These are phyloP conservation scores for Magnolia sinica DNA, from an alignment of 164 flowering plant genomes.

Conservation along the genomic window DNA sequence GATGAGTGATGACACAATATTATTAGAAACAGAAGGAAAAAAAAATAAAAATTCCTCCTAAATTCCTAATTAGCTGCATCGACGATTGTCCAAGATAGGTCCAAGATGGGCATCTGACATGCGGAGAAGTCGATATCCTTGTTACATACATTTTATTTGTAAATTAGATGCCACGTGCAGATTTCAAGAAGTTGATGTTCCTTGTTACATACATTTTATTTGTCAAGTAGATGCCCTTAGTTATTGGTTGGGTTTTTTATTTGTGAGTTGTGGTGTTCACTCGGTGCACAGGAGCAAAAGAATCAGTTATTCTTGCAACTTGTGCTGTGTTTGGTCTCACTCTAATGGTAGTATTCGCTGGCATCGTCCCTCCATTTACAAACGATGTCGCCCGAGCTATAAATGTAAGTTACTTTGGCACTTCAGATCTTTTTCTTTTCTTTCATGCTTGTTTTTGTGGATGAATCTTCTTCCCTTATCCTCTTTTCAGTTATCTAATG, in stretches of 20 bases:
- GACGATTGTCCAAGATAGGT: background rate
- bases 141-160: background rate
- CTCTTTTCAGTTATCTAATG: background rate
- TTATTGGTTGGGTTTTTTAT: background rate
- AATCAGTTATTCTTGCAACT: conserved; percentile 38
- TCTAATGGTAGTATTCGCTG: conserved; percentile 45
- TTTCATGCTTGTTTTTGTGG: background rate
- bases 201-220: background rate
- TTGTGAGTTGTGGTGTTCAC: background rate
- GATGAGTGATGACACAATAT: no score
- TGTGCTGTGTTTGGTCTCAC: conserved; percentile 56
- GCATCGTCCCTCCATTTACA: conserved; percentile 64
- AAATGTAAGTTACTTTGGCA: conserved; percentile 51
- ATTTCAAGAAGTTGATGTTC: background rate
- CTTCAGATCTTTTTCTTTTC: background rate
- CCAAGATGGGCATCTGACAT: background rate
- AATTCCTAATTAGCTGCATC: background rate
- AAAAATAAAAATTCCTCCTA: background rate
- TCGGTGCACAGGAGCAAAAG: conserved; percentile 56
- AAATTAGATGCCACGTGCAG: background rate
- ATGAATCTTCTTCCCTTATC: background rate
- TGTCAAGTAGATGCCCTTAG: background rate
- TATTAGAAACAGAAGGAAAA: background rate
- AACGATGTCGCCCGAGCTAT: conserved; percentile 78
- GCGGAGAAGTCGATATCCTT: background rate